phyloP scores from a whole-genome alignment of 73 alveolate genomes.

The Tetrahymena thermophila region DNA sequence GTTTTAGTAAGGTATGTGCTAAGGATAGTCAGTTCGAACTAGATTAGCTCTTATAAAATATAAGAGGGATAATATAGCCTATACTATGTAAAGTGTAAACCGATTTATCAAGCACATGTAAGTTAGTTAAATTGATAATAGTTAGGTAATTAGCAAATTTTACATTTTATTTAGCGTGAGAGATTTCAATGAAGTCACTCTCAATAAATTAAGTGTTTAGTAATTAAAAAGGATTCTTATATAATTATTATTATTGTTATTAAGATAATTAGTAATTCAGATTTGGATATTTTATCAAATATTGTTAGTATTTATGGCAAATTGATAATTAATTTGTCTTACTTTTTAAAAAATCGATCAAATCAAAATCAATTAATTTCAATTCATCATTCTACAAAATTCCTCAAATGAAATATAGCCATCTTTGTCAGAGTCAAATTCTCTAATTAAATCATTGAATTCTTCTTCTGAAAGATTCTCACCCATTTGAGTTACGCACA shows the following conservation, averaged over 20 bases:
- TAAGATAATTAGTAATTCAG: neutral
- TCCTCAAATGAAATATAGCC: neutral
- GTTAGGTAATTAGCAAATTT: neutral
- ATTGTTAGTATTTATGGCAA: neutral
- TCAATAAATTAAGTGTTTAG: neutral
- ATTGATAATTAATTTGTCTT: neutral
- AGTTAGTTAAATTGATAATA: neutral
- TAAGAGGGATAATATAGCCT: neutral
- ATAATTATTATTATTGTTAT: neutral
- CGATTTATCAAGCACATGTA: neutral
- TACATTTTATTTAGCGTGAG: neutral
- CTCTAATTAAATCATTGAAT: neutral
- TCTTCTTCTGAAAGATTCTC: neutral
- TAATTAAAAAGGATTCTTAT: neutral
- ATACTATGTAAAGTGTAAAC: neutral
- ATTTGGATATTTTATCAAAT: neutral
- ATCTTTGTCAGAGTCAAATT: neutral
- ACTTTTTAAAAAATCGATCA: neutral
- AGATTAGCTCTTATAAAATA: neutral
- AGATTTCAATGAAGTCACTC: neutral
- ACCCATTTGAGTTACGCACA: neutral
- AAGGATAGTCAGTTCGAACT: neutral
- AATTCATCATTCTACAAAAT: neutral
- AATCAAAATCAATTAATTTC: neutral
- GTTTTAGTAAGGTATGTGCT: neutral